A percentile compares a stretch with the other conserved stretches of the same genome.
Conservation (phyloP, 805 yeast genomes). For the Candida parachauliodes region DNA sequence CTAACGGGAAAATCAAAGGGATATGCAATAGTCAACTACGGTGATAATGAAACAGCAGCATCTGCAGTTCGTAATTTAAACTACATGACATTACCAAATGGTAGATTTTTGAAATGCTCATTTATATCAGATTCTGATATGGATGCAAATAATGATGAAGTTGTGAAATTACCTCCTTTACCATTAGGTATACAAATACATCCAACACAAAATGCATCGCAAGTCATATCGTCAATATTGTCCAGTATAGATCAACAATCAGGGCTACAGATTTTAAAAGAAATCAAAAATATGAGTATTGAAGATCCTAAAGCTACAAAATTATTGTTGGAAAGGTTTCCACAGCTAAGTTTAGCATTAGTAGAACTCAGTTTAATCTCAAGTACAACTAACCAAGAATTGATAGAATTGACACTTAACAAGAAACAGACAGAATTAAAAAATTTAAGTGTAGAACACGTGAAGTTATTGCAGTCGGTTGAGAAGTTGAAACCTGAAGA, state of each 20-base stretch:
- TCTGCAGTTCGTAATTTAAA: conserved; percentile 88
- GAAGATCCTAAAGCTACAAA: conserved; percentile 57
- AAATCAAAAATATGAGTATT: conserved; percentile 56
- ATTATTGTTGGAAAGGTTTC: conserved; percentile 62
- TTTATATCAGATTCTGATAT: conserved; percentile 14
- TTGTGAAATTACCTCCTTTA: conserved; percentile 32
- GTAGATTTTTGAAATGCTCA: conserved; percentile 71
- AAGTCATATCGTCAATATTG: conserved; percentile 44
- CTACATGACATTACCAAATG: conserved; percentile 50
- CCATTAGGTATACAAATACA: conserved; percentile 41
- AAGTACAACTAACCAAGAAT: conserved; percentile 32
- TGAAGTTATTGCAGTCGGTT: conserved; percentile 25
- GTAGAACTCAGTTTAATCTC: conserved; percentile 60
- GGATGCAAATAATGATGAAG: conserved; percentile 10
- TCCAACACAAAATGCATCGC: conserved; percentile 38
- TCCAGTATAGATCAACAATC: conserved; percentile 45
- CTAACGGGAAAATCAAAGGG: conserved; percentile 90
- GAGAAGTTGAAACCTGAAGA: conserved; percentile 28
- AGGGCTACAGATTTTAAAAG: conserved; percentile 47
- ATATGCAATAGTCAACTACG: conserved; percentile 81
- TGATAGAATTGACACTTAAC: conserved; percentile 35
- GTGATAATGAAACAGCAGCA: conserved; percentile 80
- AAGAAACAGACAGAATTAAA: conserved; percentile 27
- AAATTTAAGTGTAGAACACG: conserved; percentile 30
- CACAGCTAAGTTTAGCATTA: conserved; percentile 79